These are phyloP conservation scores for Dryas integrifolia DNA, from an alignment of 331 rosid species.

Conservation along the genomic window DNA sequence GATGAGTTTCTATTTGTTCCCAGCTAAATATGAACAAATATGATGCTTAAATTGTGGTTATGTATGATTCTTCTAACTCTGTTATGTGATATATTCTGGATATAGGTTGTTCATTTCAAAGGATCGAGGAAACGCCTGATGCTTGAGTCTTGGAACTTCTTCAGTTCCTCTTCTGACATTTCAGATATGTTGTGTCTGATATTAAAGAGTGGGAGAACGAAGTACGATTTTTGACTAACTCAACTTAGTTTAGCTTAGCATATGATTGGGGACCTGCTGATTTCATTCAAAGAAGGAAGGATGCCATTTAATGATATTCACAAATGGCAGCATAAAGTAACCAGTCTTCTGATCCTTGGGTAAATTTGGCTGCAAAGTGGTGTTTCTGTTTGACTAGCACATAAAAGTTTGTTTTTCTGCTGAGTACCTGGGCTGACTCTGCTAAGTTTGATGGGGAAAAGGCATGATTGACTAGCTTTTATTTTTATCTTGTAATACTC, in stretches of 20 bases:
- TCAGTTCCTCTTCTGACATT: conserved; percentile 45
- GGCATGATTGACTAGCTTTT: too few species aligned
- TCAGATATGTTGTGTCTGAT: conserved; percentile 82
- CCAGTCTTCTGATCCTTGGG: not conserved
- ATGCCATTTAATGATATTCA: not conserved
- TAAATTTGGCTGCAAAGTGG: too few species aligned
- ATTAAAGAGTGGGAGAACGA: conserved; percentile 76
- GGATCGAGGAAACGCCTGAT: conserved; percentile 96
- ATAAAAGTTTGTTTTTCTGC: too few species aligned
- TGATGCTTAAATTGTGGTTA: not conserved
- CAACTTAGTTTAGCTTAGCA: not conserved
- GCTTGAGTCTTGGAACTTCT: conserved; percentile 93
- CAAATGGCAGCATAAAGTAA: not conserved
- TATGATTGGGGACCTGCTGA: not conserved
- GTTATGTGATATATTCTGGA: not conserved
- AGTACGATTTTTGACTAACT: conserved; percentile 65
- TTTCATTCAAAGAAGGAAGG: not conserved
- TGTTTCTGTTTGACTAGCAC: too few species aligned
- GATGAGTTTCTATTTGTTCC: not conserved
- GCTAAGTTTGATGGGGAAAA: too few species aligned
- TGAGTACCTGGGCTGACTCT: too few species aligned
- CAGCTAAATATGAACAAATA: not conserved
- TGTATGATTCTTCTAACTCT: not conserved
- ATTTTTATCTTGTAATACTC: too few species aligned
- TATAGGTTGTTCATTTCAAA: conserved; percentile 93